Percentiles rank a stretch among this genome's conserved stretches.
phyloP scores from a whole-genome alignment of 164 flowering plant genomes.

The Aristolochia contorta region DNA sequence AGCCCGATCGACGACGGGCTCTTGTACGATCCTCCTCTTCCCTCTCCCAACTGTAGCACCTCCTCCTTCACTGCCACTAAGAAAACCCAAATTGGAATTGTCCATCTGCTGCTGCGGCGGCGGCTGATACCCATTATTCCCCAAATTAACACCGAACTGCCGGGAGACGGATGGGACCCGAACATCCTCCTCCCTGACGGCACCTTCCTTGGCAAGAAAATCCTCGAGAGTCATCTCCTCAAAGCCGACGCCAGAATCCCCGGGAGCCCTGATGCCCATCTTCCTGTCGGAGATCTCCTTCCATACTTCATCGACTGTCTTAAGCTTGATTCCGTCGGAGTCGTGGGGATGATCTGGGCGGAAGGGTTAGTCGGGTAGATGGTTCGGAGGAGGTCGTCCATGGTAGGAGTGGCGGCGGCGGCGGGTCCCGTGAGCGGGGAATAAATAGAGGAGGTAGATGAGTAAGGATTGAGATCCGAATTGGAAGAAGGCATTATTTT shows the following conservation, averaged over 20 bases:
- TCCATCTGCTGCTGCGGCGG: slow-evolving; percentile 19
- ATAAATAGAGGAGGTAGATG: slow-evolving; percentile 21
- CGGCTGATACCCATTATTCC: slow-evolving; percentile 23
- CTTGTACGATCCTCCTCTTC: slow-evolving; percentile 24
- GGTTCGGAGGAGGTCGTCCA: slow-evolving; percentile 36
- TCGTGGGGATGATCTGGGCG: slow-evolving; percentile 13
- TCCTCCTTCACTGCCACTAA: slow-evolving; percentile 32
- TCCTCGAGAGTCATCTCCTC: slow-evolving; percentile 72
- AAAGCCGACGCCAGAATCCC: slow-evolving; percentile 15
- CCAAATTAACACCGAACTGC: slow-evolving; percentile 24
- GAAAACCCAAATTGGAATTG: slow-evolving; percentile 30
- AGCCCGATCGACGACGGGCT: slow-evolving; percentile 50
- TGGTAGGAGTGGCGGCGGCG: slow-evolving; percentile 21
- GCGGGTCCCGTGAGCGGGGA: slow-evolving; percentile 34
- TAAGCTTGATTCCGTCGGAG: background rate
- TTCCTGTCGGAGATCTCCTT: slow-evolving; percentile 31
- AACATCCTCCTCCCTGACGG: slow-evolving; percentile 30
- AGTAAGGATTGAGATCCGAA: slow-evolving; percentile 39
- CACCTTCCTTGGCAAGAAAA: slow-evolving; percentile 47
- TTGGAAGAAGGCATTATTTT: slow-evolving; percentile 20
- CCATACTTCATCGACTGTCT: slow-evolving; percentile 53
- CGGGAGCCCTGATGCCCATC: slow-evolving; percentile 1
- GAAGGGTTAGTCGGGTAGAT: slow-evolving; percentile 23
- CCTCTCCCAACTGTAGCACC: slow-evolving; percentile 23
- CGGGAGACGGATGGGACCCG: slow-evolving; percentile 17